phyloP scores from a whole-genome alignment of 2,329 filamentous ascomycete genomes.

The Colletotrichum costaricense region DNA sequence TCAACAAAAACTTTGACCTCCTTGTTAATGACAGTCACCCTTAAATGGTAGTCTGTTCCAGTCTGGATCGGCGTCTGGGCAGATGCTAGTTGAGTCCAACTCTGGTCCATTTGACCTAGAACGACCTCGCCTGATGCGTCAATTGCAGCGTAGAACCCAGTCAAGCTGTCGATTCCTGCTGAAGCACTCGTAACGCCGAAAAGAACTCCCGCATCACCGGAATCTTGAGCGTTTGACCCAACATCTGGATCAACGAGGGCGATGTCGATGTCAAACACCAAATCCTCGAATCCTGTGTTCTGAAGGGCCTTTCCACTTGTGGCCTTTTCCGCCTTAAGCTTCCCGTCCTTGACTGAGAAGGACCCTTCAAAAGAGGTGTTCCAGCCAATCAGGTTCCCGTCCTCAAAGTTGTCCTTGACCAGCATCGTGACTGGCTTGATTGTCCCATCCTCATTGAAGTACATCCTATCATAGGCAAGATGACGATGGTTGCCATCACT shows the following conservation, averaged over 20 bases:
- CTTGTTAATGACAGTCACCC: neutral
- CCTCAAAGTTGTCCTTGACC: constrained; percentile 49
- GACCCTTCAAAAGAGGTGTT: too few relatives aligned
- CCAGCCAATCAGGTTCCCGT: too few relatives aligned
- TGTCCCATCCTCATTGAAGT: constrained; percentile 55
- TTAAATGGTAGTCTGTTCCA: neutral
- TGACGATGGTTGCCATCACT: constrained; percentile 48
- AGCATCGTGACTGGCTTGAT: constrained; percentile 57
- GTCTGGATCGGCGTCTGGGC: neutral
- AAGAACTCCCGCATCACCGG: constrained; percentile 47
- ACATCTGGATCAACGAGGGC: constrained; percentile 11
- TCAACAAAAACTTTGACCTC: neutral
- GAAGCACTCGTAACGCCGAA: constrained; percentile 45
- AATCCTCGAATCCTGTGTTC: constrained; percentile 50
- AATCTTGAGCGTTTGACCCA: constrained; percentile 1
- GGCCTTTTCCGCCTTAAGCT: too few relatives aligned
- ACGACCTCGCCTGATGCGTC: neutral
- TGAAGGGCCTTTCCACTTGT: constrained; percentile 36
- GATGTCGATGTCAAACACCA: constrained; percentile 46
- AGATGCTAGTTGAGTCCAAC: neutral
- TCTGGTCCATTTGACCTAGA: neutral
- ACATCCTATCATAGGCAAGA: constrained; percentile 59
- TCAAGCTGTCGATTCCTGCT: neutral
- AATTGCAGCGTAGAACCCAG: neutral
- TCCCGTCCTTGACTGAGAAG: too few relatives aligned